Conservation (phyloP, 371 early-diverging fungal species). For the Syncephalis plumigaleata region DNA sequence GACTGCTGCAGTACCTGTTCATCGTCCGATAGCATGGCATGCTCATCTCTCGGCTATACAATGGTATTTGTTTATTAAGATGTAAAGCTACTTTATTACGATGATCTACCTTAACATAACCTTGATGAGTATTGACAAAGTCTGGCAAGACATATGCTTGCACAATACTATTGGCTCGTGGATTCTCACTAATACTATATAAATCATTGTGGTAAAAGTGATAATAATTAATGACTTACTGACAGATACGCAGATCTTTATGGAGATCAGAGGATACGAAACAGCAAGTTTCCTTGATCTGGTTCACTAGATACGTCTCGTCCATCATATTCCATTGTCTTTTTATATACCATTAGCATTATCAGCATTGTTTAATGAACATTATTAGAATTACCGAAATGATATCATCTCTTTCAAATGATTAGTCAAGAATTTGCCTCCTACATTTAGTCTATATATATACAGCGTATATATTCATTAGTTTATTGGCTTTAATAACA, state of each 20-base stretch:
- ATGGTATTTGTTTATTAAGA: background rate
- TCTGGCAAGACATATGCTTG: slow-evolving; percentile 74
- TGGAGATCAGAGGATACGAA: slow-evolving; percentile 51
- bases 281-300: slow-evolving; percentile 70
- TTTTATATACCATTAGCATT: background rate
- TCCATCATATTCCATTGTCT: slow-evolving; percentile 86
- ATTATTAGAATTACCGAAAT: slow-evolving; percentile 28
- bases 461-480: background rate
- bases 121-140: slow-evolving; percentile 32
- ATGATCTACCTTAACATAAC: slow-evolving; percentile 27
- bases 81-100: background rate
- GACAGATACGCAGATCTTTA: slow-evolving; percentile 42
- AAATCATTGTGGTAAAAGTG: background rate
- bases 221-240: slow-evolving; percentile 14
- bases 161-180: slow-evolving; percentile 24
- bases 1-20: too few species aligned
- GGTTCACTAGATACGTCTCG: slow-evolving; percentile 63
- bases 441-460: slow-evolving; percentile 48
- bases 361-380: background rate
- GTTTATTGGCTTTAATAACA: background rate
- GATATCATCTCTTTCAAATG: slow-evolving; percentile 78
- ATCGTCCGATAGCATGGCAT: too few species aligned
- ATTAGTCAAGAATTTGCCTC: slow-evolving; percentile 71
- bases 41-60: background rate
- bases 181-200: slow-evolving; percentile 14